Evolutionary conservation across 2,329 filamentous ascomycete genomes (phyloP).

Genomic region (Fusarium falciforme): DNA sequence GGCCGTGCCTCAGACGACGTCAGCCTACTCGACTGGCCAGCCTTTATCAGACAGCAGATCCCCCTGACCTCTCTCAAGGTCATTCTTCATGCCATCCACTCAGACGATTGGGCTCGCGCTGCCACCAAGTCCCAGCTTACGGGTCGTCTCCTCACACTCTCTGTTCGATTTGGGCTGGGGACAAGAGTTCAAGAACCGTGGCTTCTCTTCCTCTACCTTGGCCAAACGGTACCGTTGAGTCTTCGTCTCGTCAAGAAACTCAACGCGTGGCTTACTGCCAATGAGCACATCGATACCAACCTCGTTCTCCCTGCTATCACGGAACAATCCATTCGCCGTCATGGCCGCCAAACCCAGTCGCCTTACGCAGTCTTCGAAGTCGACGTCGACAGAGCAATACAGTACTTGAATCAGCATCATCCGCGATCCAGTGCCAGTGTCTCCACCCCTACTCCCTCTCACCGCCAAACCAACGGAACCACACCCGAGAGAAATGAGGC

Average conservation of each 20-base stretch:
- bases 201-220: constrained; percentile 12
- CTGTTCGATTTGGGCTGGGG: not conserved
- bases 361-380: not conserved
- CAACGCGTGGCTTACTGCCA: constrained; percentile 4
- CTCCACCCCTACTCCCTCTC: not conserved
- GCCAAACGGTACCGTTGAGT: not conserved
- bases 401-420: not conserved
- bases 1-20: not conserved
- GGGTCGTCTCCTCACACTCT: constrained; percentile 6
- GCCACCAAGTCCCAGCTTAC: constrained; percentile 1
- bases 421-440: not conserved
- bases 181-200: constrained; percentile 5
- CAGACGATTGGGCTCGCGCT: constrained; percentile 8
- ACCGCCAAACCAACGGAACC: not conserved
- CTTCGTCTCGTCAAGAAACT: constrained; percentile 4
- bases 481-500: not conserved
- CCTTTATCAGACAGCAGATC: constrained; percentile 7
- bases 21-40: constrained; percentile 10
- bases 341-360: not conserved
- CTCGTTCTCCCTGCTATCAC: not conserved
- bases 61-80: constrained; percentile 5
- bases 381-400: constrained; percentile 2
- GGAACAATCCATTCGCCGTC: constrained; percentile 1
- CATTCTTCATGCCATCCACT: constrained; percentile 10
- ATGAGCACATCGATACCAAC: not conserved